These are phyloP conservation scores for Pseudogymnoascus sp. DNA, from an alignment of 2,329 filamentous ascomycete genomes.

Conservation along the genomic window DNA sequence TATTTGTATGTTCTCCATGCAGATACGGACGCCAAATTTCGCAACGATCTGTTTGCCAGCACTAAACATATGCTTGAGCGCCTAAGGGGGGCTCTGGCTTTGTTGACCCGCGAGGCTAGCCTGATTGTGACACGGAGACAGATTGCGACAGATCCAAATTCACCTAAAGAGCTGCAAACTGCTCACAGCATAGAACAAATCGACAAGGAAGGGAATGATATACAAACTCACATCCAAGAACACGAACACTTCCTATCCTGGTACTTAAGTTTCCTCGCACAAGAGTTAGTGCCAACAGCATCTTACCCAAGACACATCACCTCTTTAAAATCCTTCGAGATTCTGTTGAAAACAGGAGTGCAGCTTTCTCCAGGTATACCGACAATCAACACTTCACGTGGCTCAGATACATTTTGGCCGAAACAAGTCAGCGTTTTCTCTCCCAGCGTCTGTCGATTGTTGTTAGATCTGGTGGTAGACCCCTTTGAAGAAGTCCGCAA, in stretches of 20 bases:
- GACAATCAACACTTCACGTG: background rate
- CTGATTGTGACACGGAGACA: slow-evolving; percentile 6
- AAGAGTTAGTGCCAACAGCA: slow-evolving; percentile 69
- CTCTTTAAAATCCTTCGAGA: slow-evolving; percentile 60
- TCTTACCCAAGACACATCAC: slow-evolving; percentile 88
- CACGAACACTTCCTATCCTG: slow-evolving; percentile 62
- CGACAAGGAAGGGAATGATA: slow-evolving; percentile 1
- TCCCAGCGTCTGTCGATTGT: slow-evolving; percentile 47
- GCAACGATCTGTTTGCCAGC: slow-evolving; percentile 70
- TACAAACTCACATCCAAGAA: slow-evolving; percentile 33
- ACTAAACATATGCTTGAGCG: slow-evolving; percentile 71
- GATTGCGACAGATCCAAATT: slow-evolving; percentile 19
- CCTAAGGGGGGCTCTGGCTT: slow-evolving; percentile 57
- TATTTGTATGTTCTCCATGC: slow-evolving; percentile 67
- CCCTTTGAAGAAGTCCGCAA: slow-evolving; percentile 87
- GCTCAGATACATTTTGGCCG: slow-evolving; percentile 7
- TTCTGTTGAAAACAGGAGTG: slow-evolving; percentile 46
- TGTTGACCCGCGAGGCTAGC: slow-evolving; percentile 37
- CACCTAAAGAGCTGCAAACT: slow-evolving; percentile 17
- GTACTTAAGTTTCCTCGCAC: slow-evolving; percentile 64
- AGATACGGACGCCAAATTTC: slow-evolving; percentile 78
- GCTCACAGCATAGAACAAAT: slow-evolving; percentile 1
- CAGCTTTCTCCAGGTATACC: slow-evolving; percentile 25
- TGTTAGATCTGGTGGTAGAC: slow-evolving; percentile 76
- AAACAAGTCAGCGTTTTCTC: slow-evolving; percentile 31